Conservation (phyloP, 805 yeast species). For the Zygoascus flipseniorum region DNA sequence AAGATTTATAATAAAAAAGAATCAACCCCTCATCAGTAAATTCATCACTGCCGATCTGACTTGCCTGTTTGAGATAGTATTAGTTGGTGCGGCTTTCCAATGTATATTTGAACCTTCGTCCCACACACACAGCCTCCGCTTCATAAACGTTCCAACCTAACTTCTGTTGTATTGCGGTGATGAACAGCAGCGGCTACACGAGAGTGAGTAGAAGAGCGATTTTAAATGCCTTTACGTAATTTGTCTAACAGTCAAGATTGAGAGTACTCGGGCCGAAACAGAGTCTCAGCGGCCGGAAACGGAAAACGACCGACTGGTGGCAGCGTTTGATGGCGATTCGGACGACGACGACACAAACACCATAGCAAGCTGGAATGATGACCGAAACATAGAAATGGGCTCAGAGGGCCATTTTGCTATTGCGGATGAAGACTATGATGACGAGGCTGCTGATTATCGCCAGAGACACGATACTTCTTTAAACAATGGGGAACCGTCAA, state of each 20-base stretch:
- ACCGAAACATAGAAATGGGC: conserved; percentile 1
- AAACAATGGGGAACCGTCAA: not conserved
- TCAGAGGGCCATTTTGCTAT: not conserved
- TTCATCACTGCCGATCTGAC: no score
- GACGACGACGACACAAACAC: conserved; percentile 15
- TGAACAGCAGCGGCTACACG: not conserved
- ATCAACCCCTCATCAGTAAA: no score
- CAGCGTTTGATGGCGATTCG: conserved; percentile 15
- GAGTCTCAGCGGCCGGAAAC: not conserved
- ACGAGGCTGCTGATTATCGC: not conserved
- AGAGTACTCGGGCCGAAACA: no score
- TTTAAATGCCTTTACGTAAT: not conserved
- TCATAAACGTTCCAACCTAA: no score
- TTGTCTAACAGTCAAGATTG: no score
- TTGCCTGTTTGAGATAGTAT: no score
- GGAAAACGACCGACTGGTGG: conserved; percentile 11
- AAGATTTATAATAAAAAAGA: no score
- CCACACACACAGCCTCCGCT: no score
- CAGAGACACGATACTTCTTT: not conserved
- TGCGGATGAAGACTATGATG: not conserved
- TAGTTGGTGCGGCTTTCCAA: no score
- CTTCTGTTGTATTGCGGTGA: not conserved
- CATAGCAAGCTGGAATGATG: conserved; percentile 7
- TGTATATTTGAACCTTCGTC: no score
- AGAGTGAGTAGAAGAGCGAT: not conserved